phyloP scores from a whole-genome alignment of 345 rosid genomes.

The Arabidopsis suecica region DNA sequence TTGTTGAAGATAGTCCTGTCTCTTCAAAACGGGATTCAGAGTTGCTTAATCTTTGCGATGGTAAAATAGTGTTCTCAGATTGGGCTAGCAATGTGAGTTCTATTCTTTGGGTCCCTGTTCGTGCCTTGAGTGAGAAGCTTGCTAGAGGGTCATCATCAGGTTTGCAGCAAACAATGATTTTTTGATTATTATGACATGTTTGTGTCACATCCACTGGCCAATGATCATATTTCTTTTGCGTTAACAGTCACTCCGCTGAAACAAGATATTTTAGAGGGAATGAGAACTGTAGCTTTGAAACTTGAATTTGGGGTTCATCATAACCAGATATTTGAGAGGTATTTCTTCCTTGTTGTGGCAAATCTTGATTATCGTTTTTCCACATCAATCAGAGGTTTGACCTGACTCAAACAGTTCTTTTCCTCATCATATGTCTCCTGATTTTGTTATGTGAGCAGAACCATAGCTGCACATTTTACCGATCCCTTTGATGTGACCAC shows the following conservation, averaged over 20 bases:
- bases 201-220: slow-evolving; percentile 33
- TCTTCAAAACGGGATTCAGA: slow-evolving; percentile 56
- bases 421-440: slow-evolving; percentile 22
- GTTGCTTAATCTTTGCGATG: slow-evolving; percentile 62
- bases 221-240: slow-evolving; percentile 36
- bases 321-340: slow-evolving; percentile 95
- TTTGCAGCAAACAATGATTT: slow-evolving; percentile 43
- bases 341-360: slow-evolving; percentile 30
- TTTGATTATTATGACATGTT: slow-evolving; percentile 32
- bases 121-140: slow-evolving; percentile 75
- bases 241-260: slow-evolving; percentile 68
- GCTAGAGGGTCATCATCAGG: slow-evolving; percentile 94
- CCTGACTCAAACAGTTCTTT: slow-evolving; percentile 3
- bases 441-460: slow-evolving; percentile 57
- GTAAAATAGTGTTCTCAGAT: slow-evolving; percentile 76
- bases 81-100: slow-evolving; percentile 86
- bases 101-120: slow-evolving; percentile 87
- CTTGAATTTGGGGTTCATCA: slow-evolving; percentile 91
- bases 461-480: slow-evolving; percentile 94
- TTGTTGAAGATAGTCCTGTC: slow-evolving; percentile 45
- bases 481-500: slow-evolving; percentile 91
- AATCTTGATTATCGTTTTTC: slow-evolving; percentile 25
- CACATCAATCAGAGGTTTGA: slow-evolving; percentile 18
- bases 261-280: slow-evolving; percentile 85
- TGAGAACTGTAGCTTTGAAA: slow-evolving; percentile 96